These are phyloP conservation scores for Stephanocyclus meneghinianus DNA, from an alignment of 352 stramenopile genomes.

Conservation along the genomic window DNA sequence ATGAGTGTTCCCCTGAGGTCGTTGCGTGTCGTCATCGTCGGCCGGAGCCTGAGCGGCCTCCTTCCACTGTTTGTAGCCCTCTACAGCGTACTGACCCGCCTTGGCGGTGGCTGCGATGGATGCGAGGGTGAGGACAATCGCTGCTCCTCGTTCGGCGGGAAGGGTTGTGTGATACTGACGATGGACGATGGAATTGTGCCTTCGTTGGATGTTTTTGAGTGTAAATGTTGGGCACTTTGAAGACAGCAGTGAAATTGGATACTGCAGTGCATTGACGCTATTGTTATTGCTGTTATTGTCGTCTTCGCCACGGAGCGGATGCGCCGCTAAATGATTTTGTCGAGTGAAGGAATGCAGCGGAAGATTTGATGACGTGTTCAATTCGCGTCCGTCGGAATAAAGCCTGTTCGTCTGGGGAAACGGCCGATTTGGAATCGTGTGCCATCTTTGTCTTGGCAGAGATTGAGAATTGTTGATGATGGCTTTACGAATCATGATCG, in stretches of 20 bases:
- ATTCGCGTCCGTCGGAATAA: neutral
- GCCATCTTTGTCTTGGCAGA: neutral
- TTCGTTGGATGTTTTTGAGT: neutral
- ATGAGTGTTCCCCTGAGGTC: neutral
- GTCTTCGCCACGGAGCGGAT: neutral
- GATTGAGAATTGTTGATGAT: too few species aligned
- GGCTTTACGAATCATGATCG: too few species aligned
- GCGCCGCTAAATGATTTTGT: neutral
- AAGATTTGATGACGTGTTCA: neutral
- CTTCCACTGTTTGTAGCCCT: slow-evolving; percentile 70
- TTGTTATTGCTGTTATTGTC: neutral
- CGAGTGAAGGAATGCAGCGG: slow-evolving; percentile 1
- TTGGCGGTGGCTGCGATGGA: slow-evolving; percentile 70
- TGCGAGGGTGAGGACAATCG: slow-evolving; percentile 65
- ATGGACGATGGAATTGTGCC: neutral
- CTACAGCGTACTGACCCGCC: slow-evolving; percentile 61
- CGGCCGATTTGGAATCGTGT: too few species aligned
- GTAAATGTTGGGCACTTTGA: neutral
- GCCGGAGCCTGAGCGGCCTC: neutral
- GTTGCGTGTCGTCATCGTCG: slow-evolving; percentile 17
- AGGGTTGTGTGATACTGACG: slow-evolving; percentile 59
- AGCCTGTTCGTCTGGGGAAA: too few species aligned
- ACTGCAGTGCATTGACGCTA: neutral
- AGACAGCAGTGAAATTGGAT: neutral
- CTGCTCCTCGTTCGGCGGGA: slow-evolving; percentile 39